Percentiles rank a stretch among this genome's conserved stretches.
phyloP scores from a whole-genome alignment of 768 basidiomycete genomes.

The Dacryopinax spathularia region DNA sequence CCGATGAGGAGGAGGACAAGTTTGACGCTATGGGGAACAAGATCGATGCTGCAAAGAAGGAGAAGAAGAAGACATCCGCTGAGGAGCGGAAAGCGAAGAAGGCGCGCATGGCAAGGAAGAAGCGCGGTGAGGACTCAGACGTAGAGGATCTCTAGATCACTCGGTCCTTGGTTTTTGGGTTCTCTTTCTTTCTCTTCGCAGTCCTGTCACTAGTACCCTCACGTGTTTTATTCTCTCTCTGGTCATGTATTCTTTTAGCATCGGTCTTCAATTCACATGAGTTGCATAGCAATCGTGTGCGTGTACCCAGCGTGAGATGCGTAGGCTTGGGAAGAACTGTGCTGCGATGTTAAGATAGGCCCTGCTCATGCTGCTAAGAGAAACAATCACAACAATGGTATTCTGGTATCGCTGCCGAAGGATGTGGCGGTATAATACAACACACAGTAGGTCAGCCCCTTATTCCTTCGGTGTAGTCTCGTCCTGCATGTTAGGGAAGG shows the following conservation, averaged over 20 bases:
- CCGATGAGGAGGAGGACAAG: constrained; percentile 74
- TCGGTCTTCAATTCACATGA: constrained; percentile 3
- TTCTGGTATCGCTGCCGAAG: no score
- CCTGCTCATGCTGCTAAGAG: no score
- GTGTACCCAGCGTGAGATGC: background rate
- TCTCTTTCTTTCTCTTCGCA: background rate
- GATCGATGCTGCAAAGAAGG: constrained; percentile 67
- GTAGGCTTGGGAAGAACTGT: no score
- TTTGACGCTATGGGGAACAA: constrained; percentile 99
- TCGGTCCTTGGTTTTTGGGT: background rate
- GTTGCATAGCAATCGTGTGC: background rate
- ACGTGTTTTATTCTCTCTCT: constrained; percentile 3
- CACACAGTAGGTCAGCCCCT: background rate
- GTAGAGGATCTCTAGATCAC: constrained; percentile 20
- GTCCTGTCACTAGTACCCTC: background rate
- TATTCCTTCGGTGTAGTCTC: background rate
- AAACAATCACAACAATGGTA: no score
- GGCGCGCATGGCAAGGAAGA: constrained; percentile 82
- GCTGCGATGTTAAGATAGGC: no score
- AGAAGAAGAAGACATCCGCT: constrained; percentile 61
- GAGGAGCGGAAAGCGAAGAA: constrained; percentile 93
- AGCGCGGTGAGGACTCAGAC: constrained; percentile 62
- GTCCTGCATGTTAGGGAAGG: background rate
- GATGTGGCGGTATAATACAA: background rate
- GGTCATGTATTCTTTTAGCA: constrained; percentile 4